phyloP scores from a whole-genome alignment of 164 flowering plant species.

The Vitis riparia region DNA sequence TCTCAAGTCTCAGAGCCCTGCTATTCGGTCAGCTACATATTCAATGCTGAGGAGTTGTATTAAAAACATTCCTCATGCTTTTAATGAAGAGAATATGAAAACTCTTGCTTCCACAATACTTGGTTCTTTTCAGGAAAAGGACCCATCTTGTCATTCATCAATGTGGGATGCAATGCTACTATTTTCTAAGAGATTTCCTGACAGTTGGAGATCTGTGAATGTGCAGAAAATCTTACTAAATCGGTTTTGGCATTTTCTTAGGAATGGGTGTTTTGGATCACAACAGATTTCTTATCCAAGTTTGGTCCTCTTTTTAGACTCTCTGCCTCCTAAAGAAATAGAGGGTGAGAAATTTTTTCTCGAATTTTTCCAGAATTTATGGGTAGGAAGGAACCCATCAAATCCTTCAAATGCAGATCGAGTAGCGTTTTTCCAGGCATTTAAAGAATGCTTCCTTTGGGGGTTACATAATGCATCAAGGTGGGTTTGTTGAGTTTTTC shows the following conservation, averaged over 20 bases:
- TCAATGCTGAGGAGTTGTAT: conserved; percentile 66
- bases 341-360: conserved; percentile 60
- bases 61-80: conserved; percentile 61
- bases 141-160: conserved; percentile 81
- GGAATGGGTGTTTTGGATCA: conserved; percentile 95
- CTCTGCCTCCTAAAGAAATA: conserved; percentile 53
- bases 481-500: conserved; percentile 26
- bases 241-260: conserved; percentile 76
- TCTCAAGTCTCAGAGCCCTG: conserved; percentile 63
- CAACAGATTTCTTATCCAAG: conserved; percentile 82
- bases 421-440: conserved; percentile 57
- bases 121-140: conserved; percentile 90
- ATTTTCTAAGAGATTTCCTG: conserved; percentile 69
- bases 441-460: conserved; percentile 85
- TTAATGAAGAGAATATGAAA: conserved; percentile 68
- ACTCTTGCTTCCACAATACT: conserved; percentile 55
- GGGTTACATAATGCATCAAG: conserved; percentile 67
- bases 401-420: conserved; percentile 46
- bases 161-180: conserved; percentile 87
- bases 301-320: conserved; percentile 62
- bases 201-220: conserved; percentile 61
- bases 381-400: conserved; percentile 73
- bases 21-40: conserved; percentile 76
- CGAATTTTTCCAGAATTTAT: conserved; percentile 67
- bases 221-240: conserved; percentile 60